phyloP scores from a whole-genome alignment of 495 filamentous ascomycete genomes.

The Neurospora sublineolata region DNA sequence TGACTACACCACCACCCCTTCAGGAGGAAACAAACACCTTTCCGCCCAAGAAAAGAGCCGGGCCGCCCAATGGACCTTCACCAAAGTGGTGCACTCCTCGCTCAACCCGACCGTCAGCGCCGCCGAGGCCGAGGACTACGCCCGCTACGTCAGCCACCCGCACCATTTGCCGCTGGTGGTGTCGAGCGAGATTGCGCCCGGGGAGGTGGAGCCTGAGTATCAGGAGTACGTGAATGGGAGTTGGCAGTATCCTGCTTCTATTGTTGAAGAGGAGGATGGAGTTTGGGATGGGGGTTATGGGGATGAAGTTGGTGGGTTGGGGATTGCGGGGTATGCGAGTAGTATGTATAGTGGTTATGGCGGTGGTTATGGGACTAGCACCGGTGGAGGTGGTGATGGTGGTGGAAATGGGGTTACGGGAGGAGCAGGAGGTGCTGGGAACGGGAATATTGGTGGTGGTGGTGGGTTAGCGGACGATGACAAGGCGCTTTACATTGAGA shows the following conservation, averaged over 20 bases:
- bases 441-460: not conserved
- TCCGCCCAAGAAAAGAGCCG: constrained; percentile 51
- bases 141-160: constrained; percentile 83
- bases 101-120: constrained; percentile 66
- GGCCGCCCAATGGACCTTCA: constrained; percentile 72
- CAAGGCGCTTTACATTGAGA: constrained; percentile 59
- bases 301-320: not conserved
- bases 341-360: not conserved
- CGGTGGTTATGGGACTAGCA: not conserved
- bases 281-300: not conserved
- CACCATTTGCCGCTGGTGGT: constrained; percentile 81
- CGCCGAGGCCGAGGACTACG: constrained; percentile 73
- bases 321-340: not conserved
- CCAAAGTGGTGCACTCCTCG: constrained; percentile 68
- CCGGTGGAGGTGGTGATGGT: not conserved
- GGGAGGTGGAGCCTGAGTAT: constrained; percentile 52
- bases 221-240: constrained; percentile 56
- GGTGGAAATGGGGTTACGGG: not conserved
- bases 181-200: constrained; percentile 45
- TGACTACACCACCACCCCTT: not conserved
- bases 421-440: not conserved
- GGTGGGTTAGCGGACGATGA: constrained; percentile 47
- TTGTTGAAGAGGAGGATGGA: not conserved
- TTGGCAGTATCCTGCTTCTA: constrained; percentile 25
- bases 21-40: constrained; percentile 18